These are phyloP conservation scores for Dendrocalamus sinicus DNA, from an alignment of 176 grass and related monocot genomes.

Conservation along the genomic window DNA sequence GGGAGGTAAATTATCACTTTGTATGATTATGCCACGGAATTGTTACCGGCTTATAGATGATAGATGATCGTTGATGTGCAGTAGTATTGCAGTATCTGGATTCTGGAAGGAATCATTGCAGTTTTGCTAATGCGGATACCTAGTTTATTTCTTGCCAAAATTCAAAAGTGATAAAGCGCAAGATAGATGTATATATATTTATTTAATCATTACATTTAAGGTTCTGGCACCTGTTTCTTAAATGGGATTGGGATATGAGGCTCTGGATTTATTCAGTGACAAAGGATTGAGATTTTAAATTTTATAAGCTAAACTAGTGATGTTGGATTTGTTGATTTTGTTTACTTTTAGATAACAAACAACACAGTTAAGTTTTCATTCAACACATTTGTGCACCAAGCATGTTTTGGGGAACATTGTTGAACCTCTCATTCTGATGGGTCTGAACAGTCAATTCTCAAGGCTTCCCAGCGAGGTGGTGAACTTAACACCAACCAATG, in stretches of 20 bases:
- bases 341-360: conserved; percentile 2
- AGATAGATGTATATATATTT: neutral
- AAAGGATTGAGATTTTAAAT: neutral
- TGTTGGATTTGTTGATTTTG: neutral
- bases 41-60: neutral
- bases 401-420: neutral
- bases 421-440: neutral
- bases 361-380: neutral
- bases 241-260: neutral
- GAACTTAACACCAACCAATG: neutral
- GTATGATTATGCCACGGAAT: conserved; percentile 10
- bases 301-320: neutral
- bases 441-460: neutral
- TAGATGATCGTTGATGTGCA: neutral
- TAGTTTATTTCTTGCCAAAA: conserved; percentile 8
- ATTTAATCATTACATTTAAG: conserved; percentile 3
- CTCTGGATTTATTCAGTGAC: conserved; percentile 1
- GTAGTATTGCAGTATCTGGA: conserved; percentile 13
- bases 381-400: conserved; percentile 15
- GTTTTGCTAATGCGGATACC: neutral
- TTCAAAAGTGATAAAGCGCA: conserved; percentile 4
- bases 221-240: neutral
- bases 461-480: neutral
- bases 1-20: conserved; percentile 45
- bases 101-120: neutral